Evolutionary conservation across 2,329 filamentous ascomycete genomes (phyloP), one percentile per base, ranked within the genome.

Genomic region (Colletotrichum magnum): DNA sequence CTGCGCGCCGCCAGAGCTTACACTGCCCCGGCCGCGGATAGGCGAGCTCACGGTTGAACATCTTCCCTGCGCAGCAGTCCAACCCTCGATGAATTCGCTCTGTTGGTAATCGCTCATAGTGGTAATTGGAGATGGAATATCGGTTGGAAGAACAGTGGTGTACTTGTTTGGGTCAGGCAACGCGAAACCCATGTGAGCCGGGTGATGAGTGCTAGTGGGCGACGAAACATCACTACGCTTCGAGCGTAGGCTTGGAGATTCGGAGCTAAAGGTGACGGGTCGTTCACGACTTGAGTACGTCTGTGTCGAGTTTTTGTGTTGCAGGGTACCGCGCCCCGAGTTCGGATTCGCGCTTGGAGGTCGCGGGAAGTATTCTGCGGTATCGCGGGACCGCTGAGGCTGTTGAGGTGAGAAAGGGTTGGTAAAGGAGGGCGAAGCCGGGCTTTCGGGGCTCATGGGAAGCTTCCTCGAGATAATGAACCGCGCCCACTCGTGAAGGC

Each of bases 151-250:
- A 13, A 85, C 79, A 1, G 82, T 84, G 2, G 86, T 83, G 68
- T 88, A 90, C 18, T 72, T 71, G 68, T 86, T 83, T 62, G 88
- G 82, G 6, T 79, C 77, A 45, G 77, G 80, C 36, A 80, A 80
- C 56, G 77, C 72, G 64, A 81, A 83, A 52, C 77, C 79, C 71
- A 82, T 77, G 39, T 81, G 79, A 39, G 78, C 75, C 12, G 82
- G 80, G 52, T 82, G 81, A 71, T 83, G 84, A 43, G 81, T 84
- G 68, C 84, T 88, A 16, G 85, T 85, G 13, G 87, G 87, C 4
- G 87, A 88, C 2, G 89, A 91, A 3, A 92, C 75, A 71, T 92
- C 89, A 71, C 89, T 92, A 39, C 86, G 85, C 71, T 87, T 87
- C 4, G 89, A 92, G 18, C 88, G 86, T 57, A 92, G 76, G 73